Conservation (phyloP, 2,329 filamentous ascomycete species). For the Volutella citrinella region DNA sequence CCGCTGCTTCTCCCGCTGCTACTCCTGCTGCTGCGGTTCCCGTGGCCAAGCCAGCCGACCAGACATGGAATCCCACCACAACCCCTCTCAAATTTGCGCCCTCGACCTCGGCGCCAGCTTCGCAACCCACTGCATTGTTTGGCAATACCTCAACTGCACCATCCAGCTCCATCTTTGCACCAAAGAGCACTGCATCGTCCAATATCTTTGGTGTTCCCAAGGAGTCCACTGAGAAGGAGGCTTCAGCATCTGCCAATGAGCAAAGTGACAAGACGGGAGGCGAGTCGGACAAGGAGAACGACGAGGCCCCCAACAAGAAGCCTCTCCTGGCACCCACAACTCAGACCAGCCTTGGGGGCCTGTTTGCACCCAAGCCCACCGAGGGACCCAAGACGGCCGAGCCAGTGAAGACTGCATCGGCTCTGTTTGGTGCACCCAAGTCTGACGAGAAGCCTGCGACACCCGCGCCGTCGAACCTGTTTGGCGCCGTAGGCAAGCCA, state of each 20-base stretch:
- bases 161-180: slow-evolving; percentile 33
- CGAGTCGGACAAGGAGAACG: slow-evolving; percentile 46
- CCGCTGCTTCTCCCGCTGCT: slow-evolving; percentile 26
- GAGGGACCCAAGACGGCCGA: slow-evolving; percentile 28
- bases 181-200: slow-evolving; percentile 33
- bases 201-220: slow-evolving; percentile 34
- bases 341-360: slow-evolving; percentile 24
- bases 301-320: slow-evolving; percentile 36
- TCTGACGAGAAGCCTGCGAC: slow-evolving; percentile 23
- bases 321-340: slow-evolving; percentile 27
- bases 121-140: slow-evolving; percentile 31
- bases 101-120: slow-evolving; percentile 23
- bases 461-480: slow-evolving; percentile 29
- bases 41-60: slow-evolving; percentile 31
- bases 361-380: slow-evolving; percentile 33
- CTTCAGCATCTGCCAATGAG: slow-evolving; percentile 19
- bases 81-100: slow-evolving; percentile 55
- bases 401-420: slow-evolving; percentile 21
- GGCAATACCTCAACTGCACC: slow-evolving; percentile 26
- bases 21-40: slow-evolving; percentile 25
- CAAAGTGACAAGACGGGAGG: slow-evolving; percentile 32
- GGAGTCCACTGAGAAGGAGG: slow-evolving; percentile 26
- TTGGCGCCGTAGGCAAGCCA: slow-evolving; percentile 34
- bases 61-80: slow-evolving; percentile 43
- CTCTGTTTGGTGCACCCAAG: slow-evolving; percentile 25